A percentile compares a stretch with the other conserved stretches of the same genome.
Conservation (phyloP, 768 basidiomycete species). For the Calocybe gangraenosa region DNA sequence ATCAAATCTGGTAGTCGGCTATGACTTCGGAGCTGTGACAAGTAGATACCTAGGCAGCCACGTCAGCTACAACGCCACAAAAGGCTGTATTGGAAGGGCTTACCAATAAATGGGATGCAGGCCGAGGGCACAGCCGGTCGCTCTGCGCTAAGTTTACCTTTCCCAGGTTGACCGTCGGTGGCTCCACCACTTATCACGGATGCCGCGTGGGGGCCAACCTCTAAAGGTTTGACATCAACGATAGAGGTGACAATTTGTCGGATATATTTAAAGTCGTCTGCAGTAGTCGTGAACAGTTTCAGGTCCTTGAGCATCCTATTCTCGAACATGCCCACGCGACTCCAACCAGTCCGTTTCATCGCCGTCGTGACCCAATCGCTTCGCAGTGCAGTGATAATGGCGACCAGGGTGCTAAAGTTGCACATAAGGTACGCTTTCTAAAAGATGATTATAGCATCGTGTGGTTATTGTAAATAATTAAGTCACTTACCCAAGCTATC, state of each 20-base stretch:
- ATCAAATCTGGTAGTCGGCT: conserved; percentile 73
- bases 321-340: conserved; percentile 65
- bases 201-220: conserved; percentile 47
- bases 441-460: conserved; percentile 1
- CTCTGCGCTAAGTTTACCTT: conserved; percentile 34
- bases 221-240: conserved; percentile 60
- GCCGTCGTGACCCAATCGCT: conserved; percentile 64
- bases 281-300: conserved; percentile 56
- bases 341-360: conserved; percentile 61
- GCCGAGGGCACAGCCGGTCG: conserved; percentile 38
- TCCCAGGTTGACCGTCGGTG: conserved; percentile 33
- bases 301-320: conserved; percentile 70
- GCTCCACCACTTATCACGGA: conserved; percentile 46
- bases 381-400: conserved; percentile 73
- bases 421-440: conserved; percentile 79
- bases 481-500: conserved; percentile 69
- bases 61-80: background rate
- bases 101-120: conserved; percentile 85
- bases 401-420: conserved; percentile 77
- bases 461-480: background rate
- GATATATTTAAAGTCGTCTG: conserved; percentile 73
- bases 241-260: conserved; percentile 61
- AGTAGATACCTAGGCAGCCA: conserved; percentile 57
- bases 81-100: too few relatives aligned
- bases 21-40: conserved; percentile 64